Conservation (phyloP, 1,284 basidiomycete genomes). For the Apiotrichum montevideense region DNA sequence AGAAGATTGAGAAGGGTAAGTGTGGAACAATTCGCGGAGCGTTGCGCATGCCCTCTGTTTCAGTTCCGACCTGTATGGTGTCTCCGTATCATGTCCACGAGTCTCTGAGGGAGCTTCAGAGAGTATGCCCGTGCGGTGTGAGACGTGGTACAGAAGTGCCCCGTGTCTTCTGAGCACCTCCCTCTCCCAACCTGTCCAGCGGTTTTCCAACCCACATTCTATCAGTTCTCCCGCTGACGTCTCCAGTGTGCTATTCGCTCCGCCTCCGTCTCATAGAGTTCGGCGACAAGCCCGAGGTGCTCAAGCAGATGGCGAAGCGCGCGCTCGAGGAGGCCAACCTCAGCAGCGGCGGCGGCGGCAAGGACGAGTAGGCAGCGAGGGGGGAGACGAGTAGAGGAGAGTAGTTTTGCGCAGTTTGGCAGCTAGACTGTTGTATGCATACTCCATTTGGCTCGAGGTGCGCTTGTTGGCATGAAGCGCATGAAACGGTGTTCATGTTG, state of each 20-base stretch:
- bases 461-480: too few relatives aligned
- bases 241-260: slow-evolving; percentile 45
- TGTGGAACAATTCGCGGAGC: neutral
- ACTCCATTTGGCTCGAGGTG: neutral
- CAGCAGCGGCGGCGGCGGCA: slow-evolving; percentile 12
- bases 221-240: too few relatives aligned
- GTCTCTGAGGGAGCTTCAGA: too few relatives aligned
- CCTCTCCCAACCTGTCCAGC: too few relatives aligned
- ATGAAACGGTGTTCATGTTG: too few relatives aligned
- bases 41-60: too few relatives aligned
- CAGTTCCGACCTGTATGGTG: too few relatives aligned
- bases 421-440: slow-evolving; percentile 2
- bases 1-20: slow-evolving; percentile 90
- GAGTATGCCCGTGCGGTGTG: too few relatives aligned
- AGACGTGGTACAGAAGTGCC: too few relatives aligned
- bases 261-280: slow-evolving; percentile 43
- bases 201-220: too few relatives aligned
- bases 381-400: neutral
- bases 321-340: slow-evolving; percentile 40
- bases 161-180: too few relatives aligned
- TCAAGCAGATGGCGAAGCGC: slow-evolving; percentile 42
- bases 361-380: neutral
- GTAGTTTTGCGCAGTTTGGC: neutral
- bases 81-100: too few relatives aligned
- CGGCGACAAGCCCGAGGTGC: slow-evolving; percentile 45